Evolutionary conservation across 192 early-diverging fungal genomes (phyloP), one percentile per base, ranked within the genome.

Genomic region (Umbelopsis sp.): DNA sequence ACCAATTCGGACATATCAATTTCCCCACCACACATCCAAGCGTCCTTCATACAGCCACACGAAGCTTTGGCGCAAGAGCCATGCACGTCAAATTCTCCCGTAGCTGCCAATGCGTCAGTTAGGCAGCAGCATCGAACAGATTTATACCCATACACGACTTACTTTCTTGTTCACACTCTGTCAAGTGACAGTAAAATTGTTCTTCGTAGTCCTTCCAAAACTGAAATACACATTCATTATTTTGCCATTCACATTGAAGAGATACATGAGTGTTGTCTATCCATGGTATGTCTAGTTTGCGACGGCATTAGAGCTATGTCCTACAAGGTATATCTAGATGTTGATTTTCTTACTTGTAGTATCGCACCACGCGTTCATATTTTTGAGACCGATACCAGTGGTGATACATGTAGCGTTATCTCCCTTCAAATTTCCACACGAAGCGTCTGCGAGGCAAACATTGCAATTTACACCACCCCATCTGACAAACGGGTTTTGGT

Each of bases 401-500:
- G 73, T 78, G 8, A 78, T 78, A 49, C 76, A 78, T 1, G 76
- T 78, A 37, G 76, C 71, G 30, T 74, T 73, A 18, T 35, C 9
- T 11, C 76, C 72, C 67, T 78, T 72, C 12, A 66, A 9, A 13
- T 45, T 20, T n/a, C 49, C 30, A 50, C 76, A 78, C n/a, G 72
- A 71, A 46, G 23, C 30, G 61, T 78, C 71, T 23, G 67, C 11
- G 49, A 68, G 68, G 86, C 88, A 78, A 10, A 78, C 86, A 77
- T 97, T 97, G 81, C 95, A 97, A 74, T 97, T 97, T 74, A 93
- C 88, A 37, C 95, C 95, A 25, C 84, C 87, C 95, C 95, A 97
- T 13, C 76, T 78, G 35, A 3, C 13, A n/a, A 15, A 15, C 1
- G 6, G 21, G 37, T 21, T 30, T 30, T 30, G 27, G 61, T 37